Percentiles rank a stretch among this genome's conserved stretches.
Conservation (phyloP, 306 rosid species). For the Pyrus communis region DNA sequence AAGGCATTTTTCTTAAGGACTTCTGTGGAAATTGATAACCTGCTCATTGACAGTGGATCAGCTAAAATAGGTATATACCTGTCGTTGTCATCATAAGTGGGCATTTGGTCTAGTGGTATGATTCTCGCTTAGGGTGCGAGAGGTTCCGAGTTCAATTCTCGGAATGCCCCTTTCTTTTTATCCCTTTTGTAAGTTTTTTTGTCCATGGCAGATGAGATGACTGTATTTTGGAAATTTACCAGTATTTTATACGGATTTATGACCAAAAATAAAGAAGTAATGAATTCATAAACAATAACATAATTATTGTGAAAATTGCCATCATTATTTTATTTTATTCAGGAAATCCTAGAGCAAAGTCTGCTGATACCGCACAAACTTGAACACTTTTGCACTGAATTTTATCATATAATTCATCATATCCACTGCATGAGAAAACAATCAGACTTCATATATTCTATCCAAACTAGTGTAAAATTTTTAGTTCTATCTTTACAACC, state of each 20-base stretch:
- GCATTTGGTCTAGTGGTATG: constrained; percentile 44
- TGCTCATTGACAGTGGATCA: background rate
- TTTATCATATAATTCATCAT: background rate
- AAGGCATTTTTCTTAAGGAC: background rate
- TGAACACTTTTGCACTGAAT: background rate
- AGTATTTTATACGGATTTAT: background rate
- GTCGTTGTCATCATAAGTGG: background rate
- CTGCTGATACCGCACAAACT: background rate
- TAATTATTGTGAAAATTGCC: background rate
- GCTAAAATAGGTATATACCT: no score
- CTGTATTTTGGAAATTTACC: background rate
- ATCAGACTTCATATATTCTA: background rate
- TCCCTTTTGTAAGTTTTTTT: background rate
- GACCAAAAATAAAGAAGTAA: background rate
- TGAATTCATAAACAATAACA: no score
- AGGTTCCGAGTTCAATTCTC: constrained; percentile 73
- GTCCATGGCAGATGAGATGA: background rate
- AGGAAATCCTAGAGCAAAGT: background rate
- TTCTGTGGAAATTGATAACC: background rate
- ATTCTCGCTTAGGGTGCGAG: constrained; percentile 75
- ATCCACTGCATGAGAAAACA: background rate
- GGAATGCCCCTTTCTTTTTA: constrained; percentile 36
- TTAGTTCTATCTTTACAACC: constrained; percentile 17
- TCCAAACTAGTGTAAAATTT: constrained; percentile 1
- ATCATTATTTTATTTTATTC: no score